Evolutionary conservation across 1,139 yeast species (phyloP), one percentile per base, ranked within the genome.

Genomic region (Meyerozyma elateridarum): DNA sequence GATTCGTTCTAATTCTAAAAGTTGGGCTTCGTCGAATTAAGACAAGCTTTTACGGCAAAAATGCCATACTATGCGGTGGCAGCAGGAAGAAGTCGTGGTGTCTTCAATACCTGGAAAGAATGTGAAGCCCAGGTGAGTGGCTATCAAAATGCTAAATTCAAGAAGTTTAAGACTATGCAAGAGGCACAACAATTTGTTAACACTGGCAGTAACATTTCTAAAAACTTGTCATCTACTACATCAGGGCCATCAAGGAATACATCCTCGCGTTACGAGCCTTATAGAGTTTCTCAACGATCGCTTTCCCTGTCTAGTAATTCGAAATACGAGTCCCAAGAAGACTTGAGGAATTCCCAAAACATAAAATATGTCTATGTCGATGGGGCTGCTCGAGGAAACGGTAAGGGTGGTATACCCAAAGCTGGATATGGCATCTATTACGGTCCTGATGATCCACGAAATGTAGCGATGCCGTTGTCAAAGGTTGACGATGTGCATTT

Each of bases 391-490:
- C 52, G 73, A 24, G 67, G 70, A 6, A 78, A 79, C 41, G 84
- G 84, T 2, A 52, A 49, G 16, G 33, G 36, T 0, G 49, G 52
- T 7, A 38, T 51, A 8, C 85, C 87, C 0, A 33, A 40, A 5
- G 39, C 61, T 2, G 95, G 95, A 0, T 76, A 71, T 47, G 96
- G 95, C 12, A 85, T 82, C 0, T 85, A 61, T 50, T 85, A 72
- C 51, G 89, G 87, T 0, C 55, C 48, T 0, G 51, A 53, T 14
- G 84, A 81, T 48, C 38, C 61, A 3, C 59, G 80, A 28, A 82
- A 83, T 50, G 59, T 65, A 3, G 64, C 77, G 1, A 73, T 62
- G 17, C 75, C 79, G 0, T 59, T 80, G 20, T 33, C 33, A 2
- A 61, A 59, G 1, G 70, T 60, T 2, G 53, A 47, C 22, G 22